phyloP scores from a whole-genome alignment of 805 yeast genomes.

The Candida succiphila region DNA sequence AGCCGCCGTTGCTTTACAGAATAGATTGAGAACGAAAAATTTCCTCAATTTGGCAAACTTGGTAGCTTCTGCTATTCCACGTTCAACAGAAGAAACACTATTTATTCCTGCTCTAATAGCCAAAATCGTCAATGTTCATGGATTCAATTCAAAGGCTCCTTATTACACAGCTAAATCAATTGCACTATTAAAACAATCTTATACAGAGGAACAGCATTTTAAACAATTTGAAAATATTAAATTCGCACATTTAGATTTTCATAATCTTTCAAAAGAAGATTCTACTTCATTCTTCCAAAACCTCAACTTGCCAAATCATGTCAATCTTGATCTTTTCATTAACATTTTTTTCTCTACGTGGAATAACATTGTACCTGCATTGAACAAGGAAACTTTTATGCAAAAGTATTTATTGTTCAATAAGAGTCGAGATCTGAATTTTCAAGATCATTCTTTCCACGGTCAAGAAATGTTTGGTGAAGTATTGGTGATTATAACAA shows the following conservation, averaged over 20 bases:
- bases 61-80: conserved; percentile 65
- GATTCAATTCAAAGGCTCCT: conserved; percentile 65
- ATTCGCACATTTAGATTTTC: conserved; percentile 28
- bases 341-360: conserved; percentile 68
- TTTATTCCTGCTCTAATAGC: conserved; percentile 67
- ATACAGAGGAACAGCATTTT: conserved; percentile 5
- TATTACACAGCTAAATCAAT: conserved; percentile 59
- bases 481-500: conserved; percentile 34
- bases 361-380: conserved; percentile 60
- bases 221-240: conserved; percentile 17
- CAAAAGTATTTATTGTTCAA: conserved; percentile 41
- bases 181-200: conserved; percentile 53
- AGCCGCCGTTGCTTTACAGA: conserved; percentile 50
- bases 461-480: conserved; percentile 50
- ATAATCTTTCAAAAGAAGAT: conserved; percentile 27
- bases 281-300: conserved; percentile 34
- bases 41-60: conserved; percentile 39
- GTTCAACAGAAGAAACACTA: conserved; percentile 71
- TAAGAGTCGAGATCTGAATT: conserved; percentile 33
- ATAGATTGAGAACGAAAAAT: conserved; percentile 31
- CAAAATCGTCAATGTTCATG: conserved; percentile 58
- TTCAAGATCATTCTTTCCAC: conserved; percentile 29
- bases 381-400: conserved; percentile 63
- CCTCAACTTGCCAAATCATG: conserved; percentile 37
- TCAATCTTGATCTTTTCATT: conserved; percentile 58